phyloP scores from a whole-genome alignment of 2,329 filamentous ascomycete genomes.

The Sporothrix brasiliensis region DNA sequence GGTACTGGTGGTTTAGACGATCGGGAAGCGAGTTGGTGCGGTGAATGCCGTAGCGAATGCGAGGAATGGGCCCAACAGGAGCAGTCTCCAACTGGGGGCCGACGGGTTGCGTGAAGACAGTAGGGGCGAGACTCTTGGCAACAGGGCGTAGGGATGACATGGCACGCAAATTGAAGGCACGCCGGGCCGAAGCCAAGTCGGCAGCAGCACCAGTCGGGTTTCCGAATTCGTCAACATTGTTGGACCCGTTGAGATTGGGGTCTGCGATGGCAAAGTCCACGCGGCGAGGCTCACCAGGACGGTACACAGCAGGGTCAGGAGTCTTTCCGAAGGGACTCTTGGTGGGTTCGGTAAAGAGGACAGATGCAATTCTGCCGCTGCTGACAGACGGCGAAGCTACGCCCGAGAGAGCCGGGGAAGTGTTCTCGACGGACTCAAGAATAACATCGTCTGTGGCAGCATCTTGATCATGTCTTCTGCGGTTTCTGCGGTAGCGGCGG shows the following conservation, averaged over 20 bases:
- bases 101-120: slow-evolving; percentile 63
- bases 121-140: slow-evolving; percentile 69
- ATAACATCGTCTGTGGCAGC: slow-evolving; percentile 42
- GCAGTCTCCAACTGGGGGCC: slow-evolving; percentile 40
- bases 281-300: slow-evolving; percentile 42
- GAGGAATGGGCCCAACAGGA: slow-evolving; percentile 54
- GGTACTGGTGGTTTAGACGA: slow-evolving; percentile 57
- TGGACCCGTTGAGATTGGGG: slow-evolving; percentile 38
- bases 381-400: background rate
- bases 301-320: background rate
- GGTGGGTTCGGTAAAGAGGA: slow-evolving; percentile 1
- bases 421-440: slow-evolving; percentile 37
- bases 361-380: background rate
- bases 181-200: slow-evolving; percentile 43
- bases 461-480: slow-evolving; percentile 47
- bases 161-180: slow-evolving; percentile 60
- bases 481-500: slow-evolving; percentile 49
- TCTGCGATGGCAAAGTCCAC: slow-evolving; percentile 49
- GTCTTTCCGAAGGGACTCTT: background rate
- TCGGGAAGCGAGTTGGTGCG: slow-evolving; percentile 75
- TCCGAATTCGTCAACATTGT: slow-evolving; percentile 9
- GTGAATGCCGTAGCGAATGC: slow-evolving; percentile 66
- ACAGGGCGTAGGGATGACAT: slow-evolving; percentile 66
- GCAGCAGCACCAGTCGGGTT: slow-evolving; percentile 38
- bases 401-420: background rate